Evolutionary conservation across 2,329 filamentous ascomycete species (phyloP).

Genomic region (Lomentospora prolificans): DNA sequence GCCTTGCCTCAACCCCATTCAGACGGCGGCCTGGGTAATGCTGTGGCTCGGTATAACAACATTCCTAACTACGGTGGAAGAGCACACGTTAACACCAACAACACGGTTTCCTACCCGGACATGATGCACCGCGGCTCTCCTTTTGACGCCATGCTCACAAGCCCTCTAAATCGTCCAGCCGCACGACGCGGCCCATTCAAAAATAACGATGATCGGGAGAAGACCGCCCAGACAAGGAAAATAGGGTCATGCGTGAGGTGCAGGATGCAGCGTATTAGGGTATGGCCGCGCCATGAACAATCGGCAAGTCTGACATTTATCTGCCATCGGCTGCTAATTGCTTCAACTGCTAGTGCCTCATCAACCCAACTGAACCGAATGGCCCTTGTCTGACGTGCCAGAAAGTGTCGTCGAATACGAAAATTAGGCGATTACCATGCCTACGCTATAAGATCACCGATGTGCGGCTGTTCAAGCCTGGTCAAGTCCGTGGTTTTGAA

Average conservation of each 20-base stretch:
- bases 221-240: conserved; percentile 47
- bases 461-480: conserved; percentile 47
- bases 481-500: conserved; percentile 46
- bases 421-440: conserved; percentile 44
- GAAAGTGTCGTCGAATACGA: conserved; percentile 35
- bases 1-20: conserved; percentile 19
- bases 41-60: not conserved
- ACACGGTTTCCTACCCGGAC: not conserved
- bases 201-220: conserved; percentile 37
- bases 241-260: conserved; percentile 52
- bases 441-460: conserved; percentile 52
- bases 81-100: not conserved
- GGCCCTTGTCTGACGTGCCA: conserved; percentile 44
- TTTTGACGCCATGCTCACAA: conserved; percentile 24
- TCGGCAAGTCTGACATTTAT: conserved; percentile 1
- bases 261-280: conserved; percentile 51
- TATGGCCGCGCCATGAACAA: conserved; percentile 24
- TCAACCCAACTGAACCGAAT: conserved; percentile 33
- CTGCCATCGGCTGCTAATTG: conserved; percentile 2
- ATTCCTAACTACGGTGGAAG: not conserved
- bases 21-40: conserved; percentile 24
- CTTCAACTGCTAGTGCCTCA: conserved; percentile 35
- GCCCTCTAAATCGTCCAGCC: conserved; percentile 23
- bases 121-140: not conserved
- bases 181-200: conserved; percentile 44